These are phyloP conservation scores for Aspergillus neoniger DNA, from an alignment of 2,329 filamentous ascomycete species.

Conservation along the genomic window DNA sequence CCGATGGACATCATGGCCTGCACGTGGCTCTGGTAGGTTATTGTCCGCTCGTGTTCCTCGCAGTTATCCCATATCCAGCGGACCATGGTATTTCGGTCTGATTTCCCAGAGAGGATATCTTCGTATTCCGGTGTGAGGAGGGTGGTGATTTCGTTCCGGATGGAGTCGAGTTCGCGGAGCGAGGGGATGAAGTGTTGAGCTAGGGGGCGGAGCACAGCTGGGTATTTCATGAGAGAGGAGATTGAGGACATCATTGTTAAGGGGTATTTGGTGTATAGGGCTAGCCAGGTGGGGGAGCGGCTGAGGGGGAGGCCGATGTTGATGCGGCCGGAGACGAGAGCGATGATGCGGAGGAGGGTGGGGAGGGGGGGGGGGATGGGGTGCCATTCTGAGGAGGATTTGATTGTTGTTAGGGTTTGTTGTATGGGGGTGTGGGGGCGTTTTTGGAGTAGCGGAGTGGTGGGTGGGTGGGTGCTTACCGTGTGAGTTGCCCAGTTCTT, in stretches of 20 bases:
- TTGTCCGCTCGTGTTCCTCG: not conserved
- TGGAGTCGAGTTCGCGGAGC: not conserved
- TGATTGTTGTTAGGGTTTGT: not conserved
- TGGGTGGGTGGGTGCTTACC: not conserved
- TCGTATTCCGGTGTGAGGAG: not conserved
- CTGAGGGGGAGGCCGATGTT: not conserved
- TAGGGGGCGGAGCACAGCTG: not conserved
- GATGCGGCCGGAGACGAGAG: not conserved
- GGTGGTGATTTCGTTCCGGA: not conserved
- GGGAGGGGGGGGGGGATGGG: not conserved
- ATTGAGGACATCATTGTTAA: not conserved
- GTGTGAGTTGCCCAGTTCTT: not conserved
- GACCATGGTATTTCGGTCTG: not conserved
- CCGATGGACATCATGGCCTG: not conserved
- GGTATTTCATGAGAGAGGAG: not conserved
- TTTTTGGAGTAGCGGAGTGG: too few relatives aligned
- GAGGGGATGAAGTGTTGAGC: not conserved
- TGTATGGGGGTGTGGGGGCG: too few relatives aligned
- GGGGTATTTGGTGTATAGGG: not conserved
- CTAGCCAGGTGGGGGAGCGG: not conserved
- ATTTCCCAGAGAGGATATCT: too few relatives aligned
- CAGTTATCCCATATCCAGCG: constrained; percentile 1
- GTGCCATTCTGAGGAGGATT: not conserved
- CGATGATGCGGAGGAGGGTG: not conserved
- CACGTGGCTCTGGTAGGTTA: not conserved